Conservation (phyloP, 768 basidiomycete genomes). For the Auricularia cornea region DNA sequence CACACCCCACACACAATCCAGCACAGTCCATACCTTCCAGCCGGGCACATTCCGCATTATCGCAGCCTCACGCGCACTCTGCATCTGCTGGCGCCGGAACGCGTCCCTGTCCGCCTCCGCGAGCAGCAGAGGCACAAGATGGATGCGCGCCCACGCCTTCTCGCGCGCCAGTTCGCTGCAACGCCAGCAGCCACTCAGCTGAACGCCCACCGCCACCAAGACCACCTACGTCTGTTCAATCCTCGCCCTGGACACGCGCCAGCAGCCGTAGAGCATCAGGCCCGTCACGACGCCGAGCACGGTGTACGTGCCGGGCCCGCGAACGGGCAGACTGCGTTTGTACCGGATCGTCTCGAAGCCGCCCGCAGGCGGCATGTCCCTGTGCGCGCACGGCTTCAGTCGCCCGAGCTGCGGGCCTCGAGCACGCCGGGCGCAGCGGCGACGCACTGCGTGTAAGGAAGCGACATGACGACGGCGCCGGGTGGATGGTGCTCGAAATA, state of each 20-base stretch:
- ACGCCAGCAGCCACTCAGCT: constrained; percentile 8
- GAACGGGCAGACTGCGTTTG: constrained; percentile 89
- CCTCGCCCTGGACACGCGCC: constrained; percentile 83
- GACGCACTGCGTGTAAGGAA: constrained; percentile 56
- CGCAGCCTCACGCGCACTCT: constrained; percentile 66
- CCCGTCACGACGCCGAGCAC: constrained; percentile 82
- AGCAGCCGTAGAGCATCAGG: constrained; percentile 87
- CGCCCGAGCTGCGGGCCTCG: constrained; percentile 7
- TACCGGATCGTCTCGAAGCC: constrained; percentile 92
- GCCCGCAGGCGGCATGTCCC: constrained; percentile 92
- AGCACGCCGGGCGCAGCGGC: constrained; percentile 10
- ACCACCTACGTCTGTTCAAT: constrained; percentile 82
- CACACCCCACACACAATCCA: no score
- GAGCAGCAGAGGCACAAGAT: constrained; percentile 83
- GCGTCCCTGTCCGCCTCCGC: constrained; percentile 91
- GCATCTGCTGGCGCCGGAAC: constrained; percentile 75
- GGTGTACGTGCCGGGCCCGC: constrained; percentile 75
- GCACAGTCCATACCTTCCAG: constrained; percentile 72
- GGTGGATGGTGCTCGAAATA: not conserved
- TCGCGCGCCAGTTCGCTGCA: constrained; percentile 88
- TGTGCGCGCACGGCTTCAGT: constrained; percentile 28
- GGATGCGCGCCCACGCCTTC: constrained; percentile 90
- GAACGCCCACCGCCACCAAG: constrained; percentile 31
- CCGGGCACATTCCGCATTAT: constrained; percentile 92
- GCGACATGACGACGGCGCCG: constrained; percentile 32